Percentiles rank a stretch among this genome's conserved stretches.
Conservation (phyloP, 768 basidiomycete species). For the Hemileccinum rubropunctum region DNA sequence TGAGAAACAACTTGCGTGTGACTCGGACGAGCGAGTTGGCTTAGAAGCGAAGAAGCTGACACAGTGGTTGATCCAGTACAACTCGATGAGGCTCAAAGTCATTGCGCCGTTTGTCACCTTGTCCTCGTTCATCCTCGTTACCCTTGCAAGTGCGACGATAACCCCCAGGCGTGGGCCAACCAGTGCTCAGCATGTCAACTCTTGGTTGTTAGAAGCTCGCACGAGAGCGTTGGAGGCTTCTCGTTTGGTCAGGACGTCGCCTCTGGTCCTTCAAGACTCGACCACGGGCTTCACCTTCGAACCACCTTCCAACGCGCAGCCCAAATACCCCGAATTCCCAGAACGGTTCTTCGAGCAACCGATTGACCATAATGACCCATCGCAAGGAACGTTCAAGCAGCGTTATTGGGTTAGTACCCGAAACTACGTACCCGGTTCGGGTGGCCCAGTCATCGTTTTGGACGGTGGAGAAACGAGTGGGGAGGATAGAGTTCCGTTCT, state of each 20-base stretch:
- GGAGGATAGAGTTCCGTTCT: constrained; percentile 50
- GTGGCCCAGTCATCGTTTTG: constrained; percentile 84
- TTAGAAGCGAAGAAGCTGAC: background rate
- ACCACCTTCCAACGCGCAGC: background rate
- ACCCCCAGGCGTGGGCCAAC: constrained; percentile 15
- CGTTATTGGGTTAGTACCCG: constrained; percentile 91
- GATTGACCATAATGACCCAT: constrained; percentile 72
- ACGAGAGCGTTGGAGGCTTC: constrained; percentile 15
- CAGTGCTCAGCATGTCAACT: constrained; percentile 63
- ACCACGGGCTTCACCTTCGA: constrained; percentile 10
- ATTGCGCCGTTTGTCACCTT: constrained; percentile 9
- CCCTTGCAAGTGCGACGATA: constrained; percentile 9
- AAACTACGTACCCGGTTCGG: constrained; percentile 67
- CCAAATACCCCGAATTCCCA: constrained; percentile 41
- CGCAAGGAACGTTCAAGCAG: constrained; percentile 69
- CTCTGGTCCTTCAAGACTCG: constrained; percentile 24
- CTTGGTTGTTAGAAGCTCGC: constrained; percentile 50
- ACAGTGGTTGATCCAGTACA: too few relatives aligned
- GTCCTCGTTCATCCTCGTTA: constrained; percentile 5
- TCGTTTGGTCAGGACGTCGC: constrained; percentile 8
- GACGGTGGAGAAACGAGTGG: constrained; percentile 95
- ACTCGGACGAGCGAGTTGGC: too few relatives aligned
- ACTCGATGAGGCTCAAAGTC: constrained; percentile 16
- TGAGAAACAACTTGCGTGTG: too few relatives aligned
- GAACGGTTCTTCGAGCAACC: constrained; percentile 80